These are phyloP conservation scores for Boletellus ananas DNA, from an alignment of 768 basidiomycete species.

Conservation along the genomic window DNA sequence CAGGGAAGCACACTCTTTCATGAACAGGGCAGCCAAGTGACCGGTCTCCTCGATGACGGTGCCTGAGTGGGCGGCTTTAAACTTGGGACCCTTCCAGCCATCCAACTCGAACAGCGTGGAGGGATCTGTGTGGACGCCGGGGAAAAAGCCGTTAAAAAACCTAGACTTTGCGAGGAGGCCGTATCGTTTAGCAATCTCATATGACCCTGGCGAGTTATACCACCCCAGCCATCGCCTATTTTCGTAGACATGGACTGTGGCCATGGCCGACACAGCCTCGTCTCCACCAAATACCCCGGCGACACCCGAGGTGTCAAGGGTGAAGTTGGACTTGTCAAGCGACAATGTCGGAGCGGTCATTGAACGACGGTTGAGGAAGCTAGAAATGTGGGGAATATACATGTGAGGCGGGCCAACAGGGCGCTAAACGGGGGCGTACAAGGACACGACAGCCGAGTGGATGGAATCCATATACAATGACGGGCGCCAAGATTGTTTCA, in stretches of 20 bases:
- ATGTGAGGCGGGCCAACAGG: constrained; percentile 13
- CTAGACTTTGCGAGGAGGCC: constrained; percentile 31
- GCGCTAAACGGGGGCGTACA: constrained; percentile 4
- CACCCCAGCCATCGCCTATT: constrained; percentile 35
- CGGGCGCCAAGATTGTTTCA: not conserved
- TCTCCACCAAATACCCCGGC: constrained; percentile 38
- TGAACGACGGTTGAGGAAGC: constrained; percentile 13
- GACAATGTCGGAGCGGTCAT: constrained; percentile 9
- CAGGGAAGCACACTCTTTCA: constrained; percentile 18
- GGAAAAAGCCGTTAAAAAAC: constrained; percentile 34
- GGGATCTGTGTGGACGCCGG: constrained; percentile 32
- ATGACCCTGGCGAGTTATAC: constrained; percentile 39
- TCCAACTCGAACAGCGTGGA: constrained; percentile 31
- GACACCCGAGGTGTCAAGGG: constrained; percentile 32
- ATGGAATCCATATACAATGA: not conserved
- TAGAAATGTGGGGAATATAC: constrained; percentile 18
- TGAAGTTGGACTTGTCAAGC: constrained; percentile 20
- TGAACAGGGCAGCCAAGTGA: constrained; percentile 30
- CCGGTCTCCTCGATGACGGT: constrained; percentile 29
- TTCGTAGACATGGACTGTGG: constrained; percentile 34
- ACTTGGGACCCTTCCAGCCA: constrained; percentile 31
- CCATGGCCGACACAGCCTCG: constrained; percentile 37
- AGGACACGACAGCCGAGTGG: not conserved
- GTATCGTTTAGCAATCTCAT: constrained; percentile 33
- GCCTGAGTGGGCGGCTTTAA: constrained; percentile 32